phyloP scores from a whole-genome alignment of 1,284 basidiomycete species.

The Abortiporus biennis region DNA sequence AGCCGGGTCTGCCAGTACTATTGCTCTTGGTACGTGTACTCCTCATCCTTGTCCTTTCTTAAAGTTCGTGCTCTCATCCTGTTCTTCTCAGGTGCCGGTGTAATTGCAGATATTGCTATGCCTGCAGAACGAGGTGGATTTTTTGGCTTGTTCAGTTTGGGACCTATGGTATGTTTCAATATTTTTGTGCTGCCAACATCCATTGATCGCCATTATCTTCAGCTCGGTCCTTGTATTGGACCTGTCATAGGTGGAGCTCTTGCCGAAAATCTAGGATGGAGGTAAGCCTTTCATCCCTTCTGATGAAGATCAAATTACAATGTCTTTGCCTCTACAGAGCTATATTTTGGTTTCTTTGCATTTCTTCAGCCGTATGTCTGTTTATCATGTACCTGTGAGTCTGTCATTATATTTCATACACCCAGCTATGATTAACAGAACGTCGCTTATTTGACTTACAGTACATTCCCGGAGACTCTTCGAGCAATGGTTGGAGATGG shows the following conservation, averaged over 20 bases:
- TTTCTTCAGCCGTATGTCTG: constrained; percentile 48
- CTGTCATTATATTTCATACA: background rate
- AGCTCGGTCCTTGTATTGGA: constrained; percentile 34
- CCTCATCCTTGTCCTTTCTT: background rate
- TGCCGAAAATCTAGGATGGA: constrained; percentile 58
- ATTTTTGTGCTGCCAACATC: background rate
- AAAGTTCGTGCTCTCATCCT: too few species aligned
- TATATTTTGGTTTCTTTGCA: constrained; percentile 78
- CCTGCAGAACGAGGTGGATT: constrained; percentile 33
- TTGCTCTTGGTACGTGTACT: constrained; percentile 30
- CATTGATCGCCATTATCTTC: background rate
- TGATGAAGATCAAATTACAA: background rate
- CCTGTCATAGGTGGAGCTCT: constrained; percentile 53
- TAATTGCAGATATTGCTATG: constrained; percentile 34
- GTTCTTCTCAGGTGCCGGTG: constrained; percentile 32
- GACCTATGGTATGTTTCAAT: constrained; percentile 28
- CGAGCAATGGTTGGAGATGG: constrained; percentile 52
- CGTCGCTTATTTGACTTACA: constrained; percentile 7
- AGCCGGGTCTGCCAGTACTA: constrained; percentile 37
- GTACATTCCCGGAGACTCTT: constrained; percentile 47
- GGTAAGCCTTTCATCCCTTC: constrained; percentile 31
- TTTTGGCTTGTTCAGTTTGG: constrained; percentile 30
- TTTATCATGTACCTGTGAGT: constrained; percentile 51
- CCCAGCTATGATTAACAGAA: background rate
- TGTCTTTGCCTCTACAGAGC: constrained; percentile 32